These are phyloP conservation scores for Globisporangium alternatum DNA, from an alignment of 352 stramenopile genomes.

Conservation along the genomic window DNA sequence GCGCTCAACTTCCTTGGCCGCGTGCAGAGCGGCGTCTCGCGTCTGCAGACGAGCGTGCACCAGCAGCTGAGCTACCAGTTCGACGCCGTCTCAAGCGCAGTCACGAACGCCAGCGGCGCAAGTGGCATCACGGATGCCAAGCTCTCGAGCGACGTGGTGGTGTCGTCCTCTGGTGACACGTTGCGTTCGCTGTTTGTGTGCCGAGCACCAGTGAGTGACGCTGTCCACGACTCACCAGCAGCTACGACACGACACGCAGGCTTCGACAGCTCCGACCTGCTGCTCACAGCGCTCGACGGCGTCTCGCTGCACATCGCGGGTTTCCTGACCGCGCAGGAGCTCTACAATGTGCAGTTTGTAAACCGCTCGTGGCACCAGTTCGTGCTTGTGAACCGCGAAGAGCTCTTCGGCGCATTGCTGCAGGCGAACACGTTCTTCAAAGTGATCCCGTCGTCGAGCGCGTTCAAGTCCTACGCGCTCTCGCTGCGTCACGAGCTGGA, in stretches of 20 bases:
- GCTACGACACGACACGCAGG: not conserved
- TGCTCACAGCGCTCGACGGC: slow-evolving; percentile 39
- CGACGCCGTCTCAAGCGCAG: slow-evolving; percentile 1
- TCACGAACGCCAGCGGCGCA: not conserved
- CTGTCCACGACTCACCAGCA: not conserved
- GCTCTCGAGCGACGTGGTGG: slow-evolving; percentile 2
- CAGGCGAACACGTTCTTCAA: slow-evolving; percentile 30
- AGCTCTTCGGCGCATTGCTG: slow-evolving; percentile 40
- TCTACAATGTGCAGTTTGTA: slow-evolving; percentile 40
- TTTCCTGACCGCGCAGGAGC: slow-evolving; percentile 46
- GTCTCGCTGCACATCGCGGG: slow-evolving; percentile 50
- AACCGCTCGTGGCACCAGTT: slow-evolving; percentile 40
- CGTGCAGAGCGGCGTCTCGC: slow-evolving; percentile 32
- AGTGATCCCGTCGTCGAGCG: slow-evolving; percentile 38
- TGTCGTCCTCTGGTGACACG: slow-evolving; percentile 6
- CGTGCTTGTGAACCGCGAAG: slow-evolving; percentile 33
- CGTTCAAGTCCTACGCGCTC: slow-evolving; percentile 57
- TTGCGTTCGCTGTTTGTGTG: slow-evolving; percentile 14
- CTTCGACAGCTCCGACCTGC: slow-evolving; percentile 20
- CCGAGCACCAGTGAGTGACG: not conserved
- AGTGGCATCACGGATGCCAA: slow-evolving; percentile 7
- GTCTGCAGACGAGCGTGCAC: slow-evolving; percentile 33
- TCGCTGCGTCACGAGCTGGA: slow-evolving; percentile 39
- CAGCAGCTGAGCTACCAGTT: slow-evolving; percentile 34
- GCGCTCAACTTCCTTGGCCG: slow-evolving; percentile 28